Conservation (phyloP, 1,139 yeast species). For the Diutina catenulata region DNA sequence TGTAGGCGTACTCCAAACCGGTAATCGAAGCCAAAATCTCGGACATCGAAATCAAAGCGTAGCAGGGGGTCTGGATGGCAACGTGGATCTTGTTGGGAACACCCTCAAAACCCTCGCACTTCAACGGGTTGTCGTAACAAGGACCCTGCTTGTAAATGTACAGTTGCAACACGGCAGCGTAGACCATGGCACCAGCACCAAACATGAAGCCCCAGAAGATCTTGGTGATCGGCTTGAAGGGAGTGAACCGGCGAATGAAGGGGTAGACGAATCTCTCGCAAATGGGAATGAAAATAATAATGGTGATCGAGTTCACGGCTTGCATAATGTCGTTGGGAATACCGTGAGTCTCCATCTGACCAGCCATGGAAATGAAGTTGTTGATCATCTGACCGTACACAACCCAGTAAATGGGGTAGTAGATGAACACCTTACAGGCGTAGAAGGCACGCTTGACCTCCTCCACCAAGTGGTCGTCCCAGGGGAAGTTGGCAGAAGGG, state of each 20-base stretch:
- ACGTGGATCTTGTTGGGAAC: slow-evolving; percentile 45
- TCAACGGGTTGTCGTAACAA: slow-evolving; percentile 51
- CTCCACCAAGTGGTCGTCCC: slow-evolving; percentile 53
- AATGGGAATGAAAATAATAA: slow-evolving; percentile 52
- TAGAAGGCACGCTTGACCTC: slow-evolving; percentile 45
- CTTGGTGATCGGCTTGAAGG: slow-evolving; percentile 59
- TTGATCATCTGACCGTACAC: slow-evolving; percentile 58
- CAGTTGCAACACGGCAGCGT: slow-evolving; percentile 75
- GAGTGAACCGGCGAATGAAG: slow-evolving; percentile 39
- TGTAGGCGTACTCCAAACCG: slow-evolving; percentile 59
- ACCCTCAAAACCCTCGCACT: slow-evolving; percentile 11
- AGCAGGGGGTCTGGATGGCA: slow-evolving; percentile 55
- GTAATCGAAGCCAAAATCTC: slow-evolving; percentile 59
- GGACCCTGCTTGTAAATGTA: slow-evolving; percentile 64
- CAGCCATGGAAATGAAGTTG: slow-evolving; percentile 57
- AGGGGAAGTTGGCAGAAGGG: slow-evolving; percentile 34
- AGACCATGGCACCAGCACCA: slow-evolving; percentile 58
- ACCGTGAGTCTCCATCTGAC: slow-evolving; percentile 49
- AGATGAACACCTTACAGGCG: slow-evolving; percentile 53
- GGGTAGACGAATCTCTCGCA: slow-evolving; percentile 45
- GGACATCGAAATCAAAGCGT: slow-evolving; percentile 46
- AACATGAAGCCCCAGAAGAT: slow-evolving; percentile 68
- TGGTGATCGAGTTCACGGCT: slow-evolving; percentile 49
- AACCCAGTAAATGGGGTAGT: slow-evolving; percentile 57
- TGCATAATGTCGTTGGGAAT: slow-evolving; percentile 59